Evolutionary conservation across 805 yeast genomes (phyloP).

Genomic region (Candida ficus): DNA sequence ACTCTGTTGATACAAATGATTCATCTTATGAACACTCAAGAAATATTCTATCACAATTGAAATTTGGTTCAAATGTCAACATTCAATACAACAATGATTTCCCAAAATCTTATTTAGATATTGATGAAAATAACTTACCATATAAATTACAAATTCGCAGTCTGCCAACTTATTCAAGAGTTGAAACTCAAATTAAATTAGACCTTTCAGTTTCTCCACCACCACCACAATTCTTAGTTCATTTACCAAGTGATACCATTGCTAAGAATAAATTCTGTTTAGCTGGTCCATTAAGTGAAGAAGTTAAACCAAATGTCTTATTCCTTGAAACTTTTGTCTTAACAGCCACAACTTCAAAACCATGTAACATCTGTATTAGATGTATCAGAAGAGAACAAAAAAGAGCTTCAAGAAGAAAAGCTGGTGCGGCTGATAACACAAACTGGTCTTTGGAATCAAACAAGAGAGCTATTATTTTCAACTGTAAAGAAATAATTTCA

Average conservation of each 20-base stretch:
- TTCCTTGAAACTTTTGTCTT: slow-evolving; percentile 79
- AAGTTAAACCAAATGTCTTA: slow-evolving; percentile 48
- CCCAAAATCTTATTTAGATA: slow-evolving; percentile 25
- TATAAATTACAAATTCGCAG: slow-evolving; percentile 50
- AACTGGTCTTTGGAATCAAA: slow-evolving; percentile 73
- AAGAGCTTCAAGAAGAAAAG: slow-evolving; percentile 88
- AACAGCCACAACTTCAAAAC: slow-evolving; percentile 42
- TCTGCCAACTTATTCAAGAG: slow-evolving; percentile 80
- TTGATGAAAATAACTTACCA: slow-evolving; percentile 27
- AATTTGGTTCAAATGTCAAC: slow-evolving; percentile 23
- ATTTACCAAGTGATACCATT: slow-evolving; percentile 81
- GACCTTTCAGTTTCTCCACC: slow-evolving; percentile 66
- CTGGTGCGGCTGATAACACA: slow-evolving; percentile 65
- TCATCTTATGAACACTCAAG: slow-evolving; percentile 22
- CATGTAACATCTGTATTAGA: slow-evolving; percentile 79
- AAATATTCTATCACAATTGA: slow-evolving; percentile 18
- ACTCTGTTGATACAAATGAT: slow-evolving; percentile 12
- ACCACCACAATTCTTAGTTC: slow-evolving; percentile 67
- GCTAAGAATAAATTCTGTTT: slow-evolving; percentile 82
- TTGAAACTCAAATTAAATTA: slow-evolving; percentile 91
- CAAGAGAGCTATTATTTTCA: slow-evolving; percentile 83
- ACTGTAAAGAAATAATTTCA: slow-evolving; percentile 81
- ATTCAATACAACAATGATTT: slow-evolving; percentile 19
- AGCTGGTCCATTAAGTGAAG: slow-evolving; percentile 35
- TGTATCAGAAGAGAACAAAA: slow-evolving; percentile 92